Conservation (phyloP, 257 asterid species). For the Linaria vulgaris region DNA sequence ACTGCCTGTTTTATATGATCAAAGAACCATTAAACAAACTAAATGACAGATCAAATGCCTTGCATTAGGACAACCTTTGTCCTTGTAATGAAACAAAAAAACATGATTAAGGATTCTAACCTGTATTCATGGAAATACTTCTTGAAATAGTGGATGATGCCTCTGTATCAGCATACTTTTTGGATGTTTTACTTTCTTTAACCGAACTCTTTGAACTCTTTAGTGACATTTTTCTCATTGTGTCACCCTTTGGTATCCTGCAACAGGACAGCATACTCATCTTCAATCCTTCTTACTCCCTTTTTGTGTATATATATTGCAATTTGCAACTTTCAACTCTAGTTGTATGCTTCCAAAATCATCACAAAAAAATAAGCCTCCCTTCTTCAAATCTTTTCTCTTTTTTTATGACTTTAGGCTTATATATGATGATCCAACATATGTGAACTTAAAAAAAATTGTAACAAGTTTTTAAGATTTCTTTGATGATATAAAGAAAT, state of each 20-base stretch:
- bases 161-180: constrained; percentile 40
- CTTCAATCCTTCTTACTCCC: constrained; percentile 35
- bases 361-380: constrained; percentile 15
- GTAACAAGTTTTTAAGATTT: constrained; percentile 11
- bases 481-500: constrained; percentile 16
- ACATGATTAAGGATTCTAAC: constrained; percentile 30
- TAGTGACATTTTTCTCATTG: constrained; percentile 52
- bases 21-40: too few species aligned
- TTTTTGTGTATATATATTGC: constrained; percentile 16
- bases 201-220: constrained; percentile 60
- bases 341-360: constrained; percentile 17
- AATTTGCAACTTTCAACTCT: constrained; percentile 1
- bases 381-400: neutral
- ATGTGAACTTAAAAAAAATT: neutral
- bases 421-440: constrained; percentile 9
- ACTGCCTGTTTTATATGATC: constrained; percentile 40
- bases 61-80: neutral
- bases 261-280: constrained; percentile 56
- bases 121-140: constrained; percentile 62
- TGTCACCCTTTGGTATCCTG: constrained; percentile 30
- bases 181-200: constrained; percentile 37
- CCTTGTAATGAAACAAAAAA: neutral
- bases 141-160: constrained; percentile 49
- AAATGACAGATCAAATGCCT: neutral
- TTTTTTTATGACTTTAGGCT: neutral